A percentile compares a stretch with the other conserved stretches of the same genome.
Evolutionary conservation across 768 basidiomycete species (phyloP).

Genomic region (Arthromyces matolae): DNA sequence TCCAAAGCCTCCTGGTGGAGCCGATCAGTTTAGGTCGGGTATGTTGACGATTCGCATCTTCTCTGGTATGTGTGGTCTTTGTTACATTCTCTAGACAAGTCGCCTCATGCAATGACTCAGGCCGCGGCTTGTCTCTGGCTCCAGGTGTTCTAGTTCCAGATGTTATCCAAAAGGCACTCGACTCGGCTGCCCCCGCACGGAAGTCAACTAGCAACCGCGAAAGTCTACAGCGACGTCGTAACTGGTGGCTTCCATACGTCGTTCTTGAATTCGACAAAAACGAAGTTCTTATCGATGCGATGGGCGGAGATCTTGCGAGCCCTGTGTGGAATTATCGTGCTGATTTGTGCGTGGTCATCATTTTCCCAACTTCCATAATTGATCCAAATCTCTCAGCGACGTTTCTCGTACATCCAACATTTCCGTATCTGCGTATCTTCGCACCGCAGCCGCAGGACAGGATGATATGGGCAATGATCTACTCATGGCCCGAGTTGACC

Average conservation of each 20-base stretch:
- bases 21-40: slow-evolving; percentile 76
- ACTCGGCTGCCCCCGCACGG: slow-evolving; percentile 50
- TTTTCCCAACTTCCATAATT: slow-evolving; percentile 1
- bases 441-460: slow-evolving; percentile 73
- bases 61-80: slow-evolving; percentile 56
- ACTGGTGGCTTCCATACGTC: slow-evolving; percentile 96
- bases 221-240: slow-evolving; percentile 87
- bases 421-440: slow-evolving; percentile 86
- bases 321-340: slow-evolving; percentile 97
- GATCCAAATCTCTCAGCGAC: slow-evolving; percentile 53
- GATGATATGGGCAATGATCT: slow-evolving; percentile 98
- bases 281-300: slow-evolving; percentile 92
- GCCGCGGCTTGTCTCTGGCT: slow-evolving; percentile 77
- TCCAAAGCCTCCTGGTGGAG: slow-evolving; percentile 53
- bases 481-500: slow-evolving; percentile 88
- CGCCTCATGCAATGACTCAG: slow-evolving; percentile 30
- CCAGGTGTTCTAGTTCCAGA: slow-evolving; percentile 78
- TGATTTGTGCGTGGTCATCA: slow-evolving; percentile 68
- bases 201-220: slow-evolving; percentile 76
- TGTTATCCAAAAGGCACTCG: slow-evolving; percentile 79
- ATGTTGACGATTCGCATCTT: slow-evolving; percentile 96
- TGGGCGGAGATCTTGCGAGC: slow-evolving; percentile 86
- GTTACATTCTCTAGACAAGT: neutral
- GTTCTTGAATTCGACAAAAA: slow-evolving; percentile 98
- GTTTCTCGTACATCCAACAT: slow-evolving; percentile 93